Evolutionary conservation across 768 basidiomycete genomes (phyloP), one percentile per base, ranked within the genome.

Genomic region (Psilocybe azurescens): DNA sequence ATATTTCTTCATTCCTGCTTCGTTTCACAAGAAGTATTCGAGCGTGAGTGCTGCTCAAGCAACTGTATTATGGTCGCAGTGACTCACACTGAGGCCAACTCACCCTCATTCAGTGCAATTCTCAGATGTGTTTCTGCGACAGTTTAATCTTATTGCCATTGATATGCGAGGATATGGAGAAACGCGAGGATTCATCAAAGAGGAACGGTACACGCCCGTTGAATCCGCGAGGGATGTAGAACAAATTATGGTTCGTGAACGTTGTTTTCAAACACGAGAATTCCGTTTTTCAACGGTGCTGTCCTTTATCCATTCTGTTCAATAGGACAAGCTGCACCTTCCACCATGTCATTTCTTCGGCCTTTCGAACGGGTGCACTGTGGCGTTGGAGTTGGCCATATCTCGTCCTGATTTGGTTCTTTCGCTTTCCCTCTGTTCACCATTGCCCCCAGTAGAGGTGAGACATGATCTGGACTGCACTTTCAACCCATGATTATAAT

Each of bases 1-100:
- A 49, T 81, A 18, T 77, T 79, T 60, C 61, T 80, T 18, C 79
- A 81, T 63, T 70, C 77, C 11, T 72, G 72, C 36, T 79, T 75
- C 65, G 51, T 72, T 13, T 63, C 69, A 4, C 69, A 73, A 29
- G 73, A 77, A 48, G 60, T 74, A 11, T 81, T 78, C 58, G 71
- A 78, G 67, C 65, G 79, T 79, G 64, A 20, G 77, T 63, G 11
- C 10, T 56, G 8, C 48, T 24, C 9, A 24, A 18, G 9, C 11
- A 18, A 47, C 24, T 28, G n/a, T 38, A 24, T 24, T 24, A 24
- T 24, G 24, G 24, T 24, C 24, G 24, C 59, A n/a, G 7, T 16
- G 2, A 48, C 5, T 39, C 16, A 24, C 28, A 56, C 38, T 53
- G 30, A 36, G 24, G 24, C 24, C 24, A 24, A 24, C 28, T 44